Percentiles rank a stretch among this genome's conserved stretches.
phyloP scores from a whole-genome alignment of 371 early-diverging fungal genomes.

The Lichtheimia corymbifera region DNA sequence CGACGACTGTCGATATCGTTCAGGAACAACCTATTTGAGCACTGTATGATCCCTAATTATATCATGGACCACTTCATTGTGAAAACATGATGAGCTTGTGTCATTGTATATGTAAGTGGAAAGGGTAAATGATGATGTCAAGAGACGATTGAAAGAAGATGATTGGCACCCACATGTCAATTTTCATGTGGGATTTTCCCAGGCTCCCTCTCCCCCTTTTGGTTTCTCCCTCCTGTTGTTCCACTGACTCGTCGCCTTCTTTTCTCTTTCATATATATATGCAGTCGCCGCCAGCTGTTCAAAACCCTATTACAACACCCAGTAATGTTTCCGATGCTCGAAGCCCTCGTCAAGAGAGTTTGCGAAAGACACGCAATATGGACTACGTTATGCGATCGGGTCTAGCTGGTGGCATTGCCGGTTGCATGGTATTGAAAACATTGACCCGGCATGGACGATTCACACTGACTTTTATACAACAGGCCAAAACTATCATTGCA shows the following conservation, averaged over 20 bases:
- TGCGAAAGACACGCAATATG: constrained; percentile 29
- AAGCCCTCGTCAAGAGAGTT: neutral
- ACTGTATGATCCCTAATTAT: too few relatives aligned
- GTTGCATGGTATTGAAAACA: constrained; percentile 42
- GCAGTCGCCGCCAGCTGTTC: neutral
- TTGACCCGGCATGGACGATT: neutral
- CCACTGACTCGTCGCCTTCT: too few relatives aligned
- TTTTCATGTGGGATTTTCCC: constrained; percentile 4
- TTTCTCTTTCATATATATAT: neutral
- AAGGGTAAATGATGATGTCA: too few relatives aligned
- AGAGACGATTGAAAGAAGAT: neutral
- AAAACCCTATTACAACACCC: neutral
- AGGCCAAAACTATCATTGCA: constrained; percentile 94
- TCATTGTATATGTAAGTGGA: too few relatives aligned
- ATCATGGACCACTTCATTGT: too few relatives aligned
- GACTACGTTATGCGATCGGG: constrained; percentile 54
- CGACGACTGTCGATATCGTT: too few relatives aligned
- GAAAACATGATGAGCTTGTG: too few relatives aligned
- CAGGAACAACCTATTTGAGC: too few relatives aligned
- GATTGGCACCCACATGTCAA: constrained; percentile 2
- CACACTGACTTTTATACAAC: neutral
- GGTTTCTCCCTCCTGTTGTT: neutral
- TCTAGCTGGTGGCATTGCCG: constrained; percentile 56
- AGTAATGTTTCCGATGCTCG: neutral
- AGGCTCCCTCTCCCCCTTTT: neutral